Conservation (phyloP, 805 yeast genomes). For the Priceomyces castillae region DNA sequence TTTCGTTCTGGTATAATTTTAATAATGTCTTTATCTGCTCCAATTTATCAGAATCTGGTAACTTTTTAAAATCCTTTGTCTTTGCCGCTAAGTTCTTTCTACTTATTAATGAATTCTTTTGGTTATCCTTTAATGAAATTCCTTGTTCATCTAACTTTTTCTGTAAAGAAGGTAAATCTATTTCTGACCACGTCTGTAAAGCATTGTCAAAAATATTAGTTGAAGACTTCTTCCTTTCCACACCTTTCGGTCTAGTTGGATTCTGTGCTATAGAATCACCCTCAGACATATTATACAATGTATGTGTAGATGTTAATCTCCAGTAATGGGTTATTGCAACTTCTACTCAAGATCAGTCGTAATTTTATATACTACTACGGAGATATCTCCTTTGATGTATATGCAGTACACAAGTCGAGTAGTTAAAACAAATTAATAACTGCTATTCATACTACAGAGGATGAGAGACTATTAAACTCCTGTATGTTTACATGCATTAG, state of each 20-base stretch:
- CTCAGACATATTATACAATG: neutral
- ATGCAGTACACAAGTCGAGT: neutral
- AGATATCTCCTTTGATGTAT: neutral
- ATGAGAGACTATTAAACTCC: neutral
- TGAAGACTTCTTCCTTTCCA: neutral
- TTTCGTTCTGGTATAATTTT: constrained; percentile 80
- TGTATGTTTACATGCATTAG: constrained; percentile 11
- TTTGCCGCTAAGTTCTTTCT: constrained; percentile 76
- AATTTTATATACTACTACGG: neutral
- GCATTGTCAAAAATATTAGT: constrained; percentile 50
- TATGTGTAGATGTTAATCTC: neutral
- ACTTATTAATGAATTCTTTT: constrained; percentile 61
- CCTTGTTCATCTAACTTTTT: constrained; percentile 72
- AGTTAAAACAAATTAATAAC: neutral
- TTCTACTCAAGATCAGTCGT: neutral
- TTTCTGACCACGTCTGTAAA: constrained; percentile 69
- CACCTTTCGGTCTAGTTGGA: neutral
- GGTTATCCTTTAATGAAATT: constrained; percentile 65
- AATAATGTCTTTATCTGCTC: constrained; percentile 63
- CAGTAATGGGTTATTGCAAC: neutral
- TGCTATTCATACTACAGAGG: neutral
- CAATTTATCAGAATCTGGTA: constrained; percentile 65
- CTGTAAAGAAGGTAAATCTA: constrained; percentile 70
- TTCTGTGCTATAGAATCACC: neutral
- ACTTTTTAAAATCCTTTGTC: constrained; percentile 82